Percentiles rank a stretch among this genome's conserved stretches.
phyloP scores from a whole-genome alignment of 1,284 basidiomycete species.

The Cutaneotrichosporon mucoides region DNA sequence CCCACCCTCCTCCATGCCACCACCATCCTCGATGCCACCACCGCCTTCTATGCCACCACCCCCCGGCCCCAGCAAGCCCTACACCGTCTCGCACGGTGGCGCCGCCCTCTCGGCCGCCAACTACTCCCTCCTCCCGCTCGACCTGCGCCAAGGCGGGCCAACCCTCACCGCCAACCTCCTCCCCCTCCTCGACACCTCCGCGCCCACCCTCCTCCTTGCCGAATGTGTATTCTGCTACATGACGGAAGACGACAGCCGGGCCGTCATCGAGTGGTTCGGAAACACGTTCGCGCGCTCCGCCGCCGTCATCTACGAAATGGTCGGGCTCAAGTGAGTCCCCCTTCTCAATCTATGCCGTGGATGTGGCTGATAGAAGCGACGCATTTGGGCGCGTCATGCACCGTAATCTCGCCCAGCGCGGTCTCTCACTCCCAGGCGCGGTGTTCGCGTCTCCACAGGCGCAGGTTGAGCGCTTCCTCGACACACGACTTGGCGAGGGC shows the following conservation, averaged over 20 bases:
- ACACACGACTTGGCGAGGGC: constrained; percentile 23
- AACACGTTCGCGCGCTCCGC: constrained; percentile 52
- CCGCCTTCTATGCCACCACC: too few species aligned
- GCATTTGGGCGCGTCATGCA: constrained; percentile 83
- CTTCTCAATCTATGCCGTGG: too few species aligned
- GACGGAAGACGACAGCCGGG: constrained; percentile 57
- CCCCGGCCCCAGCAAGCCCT: constrained; percentile 9
- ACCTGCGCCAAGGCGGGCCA: constrained; percentile 57
- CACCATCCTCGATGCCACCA: constrained; percentile 3
- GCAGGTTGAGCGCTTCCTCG: constrained; percentile 61
- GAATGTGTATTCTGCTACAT: constrained; percentile 94
- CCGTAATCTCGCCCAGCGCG: constrained; percentile 72
- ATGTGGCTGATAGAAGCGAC: constrained; percentile 51
- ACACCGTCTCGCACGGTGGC: constrained; percentile 57
- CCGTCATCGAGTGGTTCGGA: constrained; percentile 71
- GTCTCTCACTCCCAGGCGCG: constrained; percentile 69
- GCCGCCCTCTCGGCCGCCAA: constrained; percentile 59
- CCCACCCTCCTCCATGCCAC: not conserved
- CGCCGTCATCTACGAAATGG: constrained; percentile 81
- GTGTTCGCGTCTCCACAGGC: constrained; percentile 60
- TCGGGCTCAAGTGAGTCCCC: constrained; percentile 58
- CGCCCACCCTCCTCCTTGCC: constrained; percentile 77
- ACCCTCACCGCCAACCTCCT: constrained; percentile 20
- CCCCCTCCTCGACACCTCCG: constrained; percentile 57
- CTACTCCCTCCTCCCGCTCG: constrained; percentile 73